Conservation (phyloP, 148 eudicot genomes). For the Fagopyrum esculentum region DNA sequence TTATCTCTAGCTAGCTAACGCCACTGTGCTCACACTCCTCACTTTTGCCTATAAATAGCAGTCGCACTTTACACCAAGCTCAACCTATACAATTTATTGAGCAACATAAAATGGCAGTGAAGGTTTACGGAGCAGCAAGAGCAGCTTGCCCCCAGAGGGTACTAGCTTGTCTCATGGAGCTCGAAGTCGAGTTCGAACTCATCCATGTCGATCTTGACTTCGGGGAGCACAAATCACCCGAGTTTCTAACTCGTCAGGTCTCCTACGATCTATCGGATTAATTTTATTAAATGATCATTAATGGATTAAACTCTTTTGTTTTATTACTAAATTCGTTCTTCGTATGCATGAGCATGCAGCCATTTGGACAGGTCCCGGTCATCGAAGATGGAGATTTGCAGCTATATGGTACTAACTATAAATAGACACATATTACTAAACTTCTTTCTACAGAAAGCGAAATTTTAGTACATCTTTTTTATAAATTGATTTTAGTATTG, state of each 20-base stretch:
- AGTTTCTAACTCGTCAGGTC: constrained; percentile 47
- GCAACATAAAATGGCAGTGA: background rate
- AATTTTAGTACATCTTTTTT: too few species aligned
- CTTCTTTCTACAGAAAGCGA: too few species aligned
- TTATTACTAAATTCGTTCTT: too few species aligned
- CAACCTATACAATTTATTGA: too few species aligned
- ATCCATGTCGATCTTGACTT: constrained; percentile 47
- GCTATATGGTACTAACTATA: constrained; percentile 42
- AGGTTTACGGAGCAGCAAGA: constrained; percentile 48
- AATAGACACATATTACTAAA: background rate
- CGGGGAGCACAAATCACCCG: constrained; percentile 52
- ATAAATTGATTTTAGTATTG: too few species aligned
- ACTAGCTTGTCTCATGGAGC: constrained; percentile 52
- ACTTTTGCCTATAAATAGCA: background rate
- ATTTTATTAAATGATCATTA: too few species aligned
- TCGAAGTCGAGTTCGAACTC: constrained; percentile 45
- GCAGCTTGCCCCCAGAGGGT: constrained; percentile 82
- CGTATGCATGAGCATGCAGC: constrained; percentile 28
- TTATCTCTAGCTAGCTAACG: background rate
- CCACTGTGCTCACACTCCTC: background rate
- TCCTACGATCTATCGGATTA: too few species aligned
- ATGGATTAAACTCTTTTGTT: too few species aligned
- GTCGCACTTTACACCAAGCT: background rate
- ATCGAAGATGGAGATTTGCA: constrained; percentile 64
- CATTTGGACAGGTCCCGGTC: constrained; percentile 78